Evolutionary conservation across 2,329 filamentous ascomycete genomes (phyloP), one percentile per base, ranked within the genome.

Genomic region (Colletotrichum truncatum): DNA sequence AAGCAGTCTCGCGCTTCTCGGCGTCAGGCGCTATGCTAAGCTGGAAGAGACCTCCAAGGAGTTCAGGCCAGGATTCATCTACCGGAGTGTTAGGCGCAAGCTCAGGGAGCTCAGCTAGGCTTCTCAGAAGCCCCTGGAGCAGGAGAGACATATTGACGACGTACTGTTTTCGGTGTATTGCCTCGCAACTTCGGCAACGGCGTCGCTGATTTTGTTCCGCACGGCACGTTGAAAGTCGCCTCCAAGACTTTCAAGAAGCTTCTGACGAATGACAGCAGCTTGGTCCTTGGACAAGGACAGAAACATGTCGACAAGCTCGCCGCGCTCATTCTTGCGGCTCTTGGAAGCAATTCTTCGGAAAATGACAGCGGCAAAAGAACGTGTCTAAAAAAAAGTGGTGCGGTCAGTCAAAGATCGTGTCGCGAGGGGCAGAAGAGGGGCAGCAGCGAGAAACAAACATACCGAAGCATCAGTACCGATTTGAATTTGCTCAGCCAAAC

Each of bases 141-240:
- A n/a, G 16, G 9, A 9, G 23, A 10, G 12, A 38, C 30, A 25
- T 39, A 74, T 16, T 34, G 45, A 48, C 34, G 61, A 82, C 90
- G 77, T 85, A 97, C 93, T 91, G 74, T 92, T 93, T 73, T 98
- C 96, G 45, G 93, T 92, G 80, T 98, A 98, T 81, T 99, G 94
- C 73, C 96, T 89, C 45, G 95, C 96, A 66, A 99, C 86, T 80
- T 99, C 96, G 23, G 96, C 96, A 67, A 98, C 92, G n/a, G 95
- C 94, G 80, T 99, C 96, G 72, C 94, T 96, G 75, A 98, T 92
- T 80, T 99, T 99, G 82, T 97, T 96, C 73, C 96, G 87, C 48
- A 97, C 92, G 38, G 87, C 84, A 67, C 89, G 87, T 67, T 92
- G 87, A 21, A 87, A 82, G 81, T 98, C 96, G 67, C 83, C 84